Evolutionary conservation across 2,329 filamentous ascomycete genomes (phyloP).

Genomic region (Fusarium dimerum): DNA sequence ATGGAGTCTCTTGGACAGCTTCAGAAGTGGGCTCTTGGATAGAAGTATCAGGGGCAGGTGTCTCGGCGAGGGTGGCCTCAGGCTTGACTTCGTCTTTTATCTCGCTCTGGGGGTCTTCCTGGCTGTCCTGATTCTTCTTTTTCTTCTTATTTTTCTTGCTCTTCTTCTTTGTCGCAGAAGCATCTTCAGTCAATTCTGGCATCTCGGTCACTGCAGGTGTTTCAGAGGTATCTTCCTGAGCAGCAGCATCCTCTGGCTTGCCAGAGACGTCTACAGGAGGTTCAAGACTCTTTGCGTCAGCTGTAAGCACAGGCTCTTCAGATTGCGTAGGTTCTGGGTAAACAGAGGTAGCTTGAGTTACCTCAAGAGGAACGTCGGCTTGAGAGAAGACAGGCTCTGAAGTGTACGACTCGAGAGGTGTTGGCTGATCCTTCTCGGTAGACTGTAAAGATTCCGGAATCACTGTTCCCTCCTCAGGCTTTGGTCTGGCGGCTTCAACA

Average conservation of each 20-base stretch:
- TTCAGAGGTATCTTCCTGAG: not conserved
- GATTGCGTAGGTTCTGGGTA: conserved; percentile 26
- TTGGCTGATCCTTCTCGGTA: conserved; percentile 1
- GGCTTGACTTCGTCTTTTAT: conserved; percentile 5
- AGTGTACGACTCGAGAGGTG: conserved; percentile 21
- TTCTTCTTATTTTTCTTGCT: conserved; percentile 38
- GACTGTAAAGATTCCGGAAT: not conserved
- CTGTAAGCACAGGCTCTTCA: conserved; percentile 11
- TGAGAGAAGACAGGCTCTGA: conserved; percentile 38
- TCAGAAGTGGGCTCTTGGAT: not conserved
- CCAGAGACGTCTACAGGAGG: not conserved
- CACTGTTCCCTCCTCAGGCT: conserved; percentile 6
- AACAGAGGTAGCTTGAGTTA: conserved; percentile 25
- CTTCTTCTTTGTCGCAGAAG: conserved; percentile 29
- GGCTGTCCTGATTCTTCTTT: conserved; percentile 11
- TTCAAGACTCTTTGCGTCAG: conserved; percentile 2
- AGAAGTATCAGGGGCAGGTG: not conserved
- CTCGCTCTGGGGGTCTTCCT: not conserved
- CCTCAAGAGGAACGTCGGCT: conserved; percentile 25
- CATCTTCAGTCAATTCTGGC: conserved; percentile 12
- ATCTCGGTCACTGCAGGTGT: not conserved
- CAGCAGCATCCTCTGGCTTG: conserved; percentile 1
- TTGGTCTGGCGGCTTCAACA: conserved; percentile 22
- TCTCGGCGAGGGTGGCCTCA: conserved; percentile 4
- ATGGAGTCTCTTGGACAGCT: conserved; percentile 1